Conservation (phyloP, 1,284 basidiomycete species). For the Pseudozyma sp. region DNA sequence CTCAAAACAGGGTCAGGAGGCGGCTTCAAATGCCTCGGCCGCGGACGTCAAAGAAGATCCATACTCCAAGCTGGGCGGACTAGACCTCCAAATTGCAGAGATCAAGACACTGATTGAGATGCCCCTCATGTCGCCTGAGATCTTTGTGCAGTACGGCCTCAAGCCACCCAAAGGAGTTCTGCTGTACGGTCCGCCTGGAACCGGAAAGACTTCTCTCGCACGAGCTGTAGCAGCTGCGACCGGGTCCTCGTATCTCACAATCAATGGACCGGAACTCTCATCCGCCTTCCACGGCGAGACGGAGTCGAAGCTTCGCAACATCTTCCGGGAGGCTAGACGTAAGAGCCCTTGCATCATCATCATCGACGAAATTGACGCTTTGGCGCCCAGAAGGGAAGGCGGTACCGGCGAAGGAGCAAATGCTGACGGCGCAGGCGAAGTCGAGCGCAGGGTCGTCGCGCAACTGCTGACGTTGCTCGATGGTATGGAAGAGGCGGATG, state of each 20-base stretch:
- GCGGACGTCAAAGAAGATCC: constrained; percentile 45
- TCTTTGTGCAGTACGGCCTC: constrained; percentile 85
- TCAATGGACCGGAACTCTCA: constrained; percentile 94
- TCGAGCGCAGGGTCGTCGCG: constrained; percentile 94
- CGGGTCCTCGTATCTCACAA: constrained; percentile 68
- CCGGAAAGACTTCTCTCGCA: constrained; percentile 68
- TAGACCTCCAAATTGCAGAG: constrained; percentile 86
- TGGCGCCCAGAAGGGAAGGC: constrained; percentile 90
- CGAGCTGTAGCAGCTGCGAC: constrained; percentile 62
- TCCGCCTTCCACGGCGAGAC: constrained; percentile 97
- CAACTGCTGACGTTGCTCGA: constrained; percentile 95
- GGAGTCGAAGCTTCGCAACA: constrained; percentile 86
- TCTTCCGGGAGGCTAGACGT: constrained; percentile 85
- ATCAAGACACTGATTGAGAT: constrained; percentile 95
- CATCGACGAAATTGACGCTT: constrained; percentile 94
- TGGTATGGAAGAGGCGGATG: constrained; percentile 75
- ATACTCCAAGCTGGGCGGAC: constrained; percentile 83
- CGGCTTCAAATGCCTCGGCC: background rate
- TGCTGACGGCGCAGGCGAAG: constrained; percentile 74
- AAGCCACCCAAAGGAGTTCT: constrained; percentile 66
- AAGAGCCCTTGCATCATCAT: constrained; percentile 87
- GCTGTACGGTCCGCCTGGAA: constrained; percentile 68
- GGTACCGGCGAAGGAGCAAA: constrained; percentile 80
- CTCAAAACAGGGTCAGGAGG: constrained; percentile 21
- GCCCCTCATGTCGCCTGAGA: constrained; percentile 86